These are phyloP conservation scores for Fusarium piperis DNA, from an alignment of 2,329 filamentous ascomycete species.

Conservation along the genomic window DNA sequence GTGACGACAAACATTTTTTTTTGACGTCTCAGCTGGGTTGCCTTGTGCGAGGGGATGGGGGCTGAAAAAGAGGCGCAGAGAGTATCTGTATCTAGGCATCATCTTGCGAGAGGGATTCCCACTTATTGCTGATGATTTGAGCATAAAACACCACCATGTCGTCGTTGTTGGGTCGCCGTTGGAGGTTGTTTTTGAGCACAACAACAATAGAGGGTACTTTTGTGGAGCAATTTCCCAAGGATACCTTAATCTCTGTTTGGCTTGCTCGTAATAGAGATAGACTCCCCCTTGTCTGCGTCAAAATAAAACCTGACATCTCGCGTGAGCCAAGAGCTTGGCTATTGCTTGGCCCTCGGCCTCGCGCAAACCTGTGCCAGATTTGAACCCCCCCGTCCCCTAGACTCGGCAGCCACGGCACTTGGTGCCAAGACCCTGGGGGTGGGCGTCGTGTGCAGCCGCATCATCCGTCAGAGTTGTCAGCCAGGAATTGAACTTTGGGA, in stretches of 20 bases:
- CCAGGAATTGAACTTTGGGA: not conserved
- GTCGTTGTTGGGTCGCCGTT: not conserved
- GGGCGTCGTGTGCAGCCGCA: constrained; percentile 36
- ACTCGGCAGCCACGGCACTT: constrained; percentile 47
- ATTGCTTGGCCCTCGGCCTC: constrained; percentile 7
- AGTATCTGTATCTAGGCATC: not conserved
- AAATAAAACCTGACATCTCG: constrained; percentile 9
- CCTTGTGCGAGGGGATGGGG: not conserved
- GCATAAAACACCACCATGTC: not conserved
- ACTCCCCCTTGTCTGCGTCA: not conserved
- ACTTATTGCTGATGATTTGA: not conserved
- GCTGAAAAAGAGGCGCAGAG: not conserved
- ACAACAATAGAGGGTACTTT: not conserved
- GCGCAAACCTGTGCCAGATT: constrained; percentile 9
- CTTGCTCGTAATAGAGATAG: not conserved
- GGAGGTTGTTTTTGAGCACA: not conserved
- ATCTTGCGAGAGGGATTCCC: not conserved
- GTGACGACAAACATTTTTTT: constrained; percentile 37
- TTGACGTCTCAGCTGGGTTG: constrained; percentile 24
- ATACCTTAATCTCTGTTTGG: not conserved
- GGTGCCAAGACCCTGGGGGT: constrained; percentile 39
- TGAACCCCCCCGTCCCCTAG: constrained; percentile 29
- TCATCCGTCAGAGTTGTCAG: constrained; percentile 34
- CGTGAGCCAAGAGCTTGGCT: constrained; percentile 18
- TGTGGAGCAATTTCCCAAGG: not conserved